phyloP scores from a whole-genome alignment of 108 stramenopile genomes.

The Halocafeteria seosinensis region DNA sequence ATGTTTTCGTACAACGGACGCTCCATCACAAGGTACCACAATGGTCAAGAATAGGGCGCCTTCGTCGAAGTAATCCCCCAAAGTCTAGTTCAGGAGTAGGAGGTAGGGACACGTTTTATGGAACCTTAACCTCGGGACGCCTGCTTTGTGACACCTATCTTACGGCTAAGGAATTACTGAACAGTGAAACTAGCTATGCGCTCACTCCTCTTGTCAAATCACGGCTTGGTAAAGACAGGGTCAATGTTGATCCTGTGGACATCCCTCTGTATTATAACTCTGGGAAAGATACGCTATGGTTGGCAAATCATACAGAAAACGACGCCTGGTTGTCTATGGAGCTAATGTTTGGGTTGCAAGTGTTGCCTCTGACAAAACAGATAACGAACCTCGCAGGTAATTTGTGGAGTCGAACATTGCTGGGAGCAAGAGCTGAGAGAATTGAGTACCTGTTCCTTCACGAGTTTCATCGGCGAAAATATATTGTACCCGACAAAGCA shows the following conservation, averaged over 20 bases:
- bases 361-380: slow-evolving; percentile 86
- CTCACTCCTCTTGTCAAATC: slow-evolving; percentile 55
- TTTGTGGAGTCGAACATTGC: slow-evolving; percentile 75
- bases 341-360: slow-evolving; percentile 78
- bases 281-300: slow-evolving; percentile 44
- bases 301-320: slow-evolving; percentile 64
- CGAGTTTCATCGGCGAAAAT: slow-evolving; percentile 90
- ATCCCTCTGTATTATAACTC: slow-evolving; percentile 60
- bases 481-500: slow-evolving; percentile 69
- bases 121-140: slow-evolving; percentile 61
- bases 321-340: slow-evolving; percentile 79
- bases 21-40: slow-evolving; percentile 54
- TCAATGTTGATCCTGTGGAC: slow-evolving; percentile 74
- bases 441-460: slow-evolving; percentile 93
- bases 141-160: slow-evolving; percentile 84
- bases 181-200: slow-evolving; percentile 76
- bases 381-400: slow-evolving; percentile 89
- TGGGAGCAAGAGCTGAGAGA: slow-evolving; percentile 92
- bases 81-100: slow-evolving; percentile 18
- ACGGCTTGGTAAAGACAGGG: slow-evolving; percentile 53
- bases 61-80: slow-evolving; percentile 54
- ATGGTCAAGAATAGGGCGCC: slow-evolving; percentile 86
- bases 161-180: slow-evolving; percentile 71
- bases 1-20: slow-evolving; percentile 73
- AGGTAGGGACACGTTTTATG: slow-evolving; percentile 55